Evolutionary conservation across 1,284 basidiomycete species (phyloP).

Genomic region (Tetrapyrgos nigripes): DNA sequence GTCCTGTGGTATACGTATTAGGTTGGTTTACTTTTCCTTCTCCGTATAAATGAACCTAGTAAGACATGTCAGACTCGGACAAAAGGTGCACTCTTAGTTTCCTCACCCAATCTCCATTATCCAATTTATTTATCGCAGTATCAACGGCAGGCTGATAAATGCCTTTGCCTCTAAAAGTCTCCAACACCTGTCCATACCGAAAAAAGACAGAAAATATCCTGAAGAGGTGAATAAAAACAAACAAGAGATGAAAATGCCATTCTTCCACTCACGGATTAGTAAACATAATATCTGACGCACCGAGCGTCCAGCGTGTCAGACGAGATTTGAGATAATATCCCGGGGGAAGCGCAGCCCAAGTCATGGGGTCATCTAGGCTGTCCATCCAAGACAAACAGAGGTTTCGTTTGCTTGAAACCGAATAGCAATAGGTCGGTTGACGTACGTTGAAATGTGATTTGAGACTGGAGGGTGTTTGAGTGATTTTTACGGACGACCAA

Average conservation of each 20-base stretch:
- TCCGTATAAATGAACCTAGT: constrained; percentile 90
- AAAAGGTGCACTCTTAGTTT: too few species aligned
- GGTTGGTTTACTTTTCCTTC: constrained; percentile 93
- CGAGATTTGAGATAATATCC: constrained; percentile 63
- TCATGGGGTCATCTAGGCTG: constrained; percentile 79
- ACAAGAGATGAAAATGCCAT: neutral
- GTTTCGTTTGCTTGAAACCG: constrained; percentile 14
- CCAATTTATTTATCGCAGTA: constrained; percentile 78
- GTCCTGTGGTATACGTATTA: constrained; percentile 51
- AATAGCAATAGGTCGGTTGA: constrained; percentile 18
- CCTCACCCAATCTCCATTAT: constrained; percentile 86
- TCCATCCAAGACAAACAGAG: too few species aligned
- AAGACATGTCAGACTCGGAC: neutral
- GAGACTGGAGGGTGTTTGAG: constrained; percentile 61
- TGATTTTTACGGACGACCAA: constrained; percentile 4
- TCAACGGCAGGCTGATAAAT: constrained; percentile 92
- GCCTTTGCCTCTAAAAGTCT: constrained; percentile 90
- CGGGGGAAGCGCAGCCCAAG: constrained; percentile 84
- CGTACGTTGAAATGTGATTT: constrained; percentile 92
- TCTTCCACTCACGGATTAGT: constrained; percentile 81
- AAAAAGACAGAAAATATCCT: constrained; percentile 87
- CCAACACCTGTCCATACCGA: constrained; percentile 89
- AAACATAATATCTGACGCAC: constrained; percentile 96
- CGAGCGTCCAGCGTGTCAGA: constrained; percentile 84
- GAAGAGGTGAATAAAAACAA: constrained; percentile 18